Conservation (phyloP, 1,284 basidiomycete species). For the Cryptococcus maquisensis region DNA sequence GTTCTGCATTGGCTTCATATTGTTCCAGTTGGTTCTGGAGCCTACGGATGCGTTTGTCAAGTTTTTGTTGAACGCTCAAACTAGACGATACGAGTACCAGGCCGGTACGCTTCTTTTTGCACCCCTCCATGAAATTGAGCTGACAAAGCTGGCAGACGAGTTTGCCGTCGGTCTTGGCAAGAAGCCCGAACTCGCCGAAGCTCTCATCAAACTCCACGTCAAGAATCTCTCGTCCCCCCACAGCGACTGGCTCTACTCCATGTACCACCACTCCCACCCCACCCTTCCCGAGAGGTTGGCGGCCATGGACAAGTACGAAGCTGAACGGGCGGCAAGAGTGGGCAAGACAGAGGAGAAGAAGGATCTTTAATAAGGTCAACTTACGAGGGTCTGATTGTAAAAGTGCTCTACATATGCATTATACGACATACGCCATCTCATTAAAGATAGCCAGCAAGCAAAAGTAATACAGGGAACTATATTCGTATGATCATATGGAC, state of each 20-base stretch:
- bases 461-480: too few species aligned
- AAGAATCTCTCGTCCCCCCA: constrained; percentile 87
- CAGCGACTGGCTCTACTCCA: constrained; percentile 89
- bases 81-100: constrained; percentile 80
- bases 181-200: constrained; percentile 64
- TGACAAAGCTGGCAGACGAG: constrained; percentile 30
- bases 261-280: constrained; percentile 89
- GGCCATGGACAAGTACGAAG: constrained; percentile 60
- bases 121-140: neutral
- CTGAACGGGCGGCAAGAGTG: constrained; percentile 12
- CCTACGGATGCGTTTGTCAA: constrained; percentile 75
- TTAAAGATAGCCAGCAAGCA: too few species aligned
- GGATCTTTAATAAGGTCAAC: constrained; percentile 3
- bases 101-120: constrained; percentile 67
- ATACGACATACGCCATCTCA: too few species aligned
- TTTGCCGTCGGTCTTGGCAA: constrained; percentile 45
- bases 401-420: neutral
- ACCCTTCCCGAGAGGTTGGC: constrained; percentile 79
- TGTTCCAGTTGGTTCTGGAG: constrained; percentile 80
- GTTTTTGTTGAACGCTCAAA: constrained; percentile 73
- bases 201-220: constrained; percentile 76
- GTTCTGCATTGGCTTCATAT: constrained; percentile 79
- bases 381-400: neutral
- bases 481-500: too few species aligned
- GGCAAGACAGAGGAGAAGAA: constrained; percentile 5